These are phyloP conservation scores for Thelonectria blattea DNA, from an alignment of 2,329 filamentous ascomycete genomes.

Conservation along the genomic window DNA sequence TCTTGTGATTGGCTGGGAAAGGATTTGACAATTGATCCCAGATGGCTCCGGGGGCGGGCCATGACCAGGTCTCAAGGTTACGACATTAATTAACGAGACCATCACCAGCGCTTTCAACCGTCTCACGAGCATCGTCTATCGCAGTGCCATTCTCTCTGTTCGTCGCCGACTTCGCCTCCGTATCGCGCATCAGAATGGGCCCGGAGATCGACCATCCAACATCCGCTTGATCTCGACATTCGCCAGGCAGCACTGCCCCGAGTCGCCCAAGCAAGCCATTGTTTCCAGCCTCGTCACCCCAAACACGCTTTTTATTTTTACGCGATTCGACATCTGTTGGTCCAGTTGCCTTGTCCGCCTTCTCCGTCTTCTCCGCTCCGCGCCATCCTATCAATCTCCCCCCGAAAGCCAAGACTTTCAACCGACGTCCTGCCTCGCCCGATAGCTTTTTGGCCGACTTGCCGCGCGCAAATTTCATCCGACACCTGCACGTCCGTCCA, in stretches of 20 bases:
- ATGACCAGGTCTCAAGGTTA: slow-evolving; percentile 23
- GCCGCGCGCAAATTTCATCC: slow-evolving; percentile 3
- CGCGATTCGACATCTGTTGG: not conserved
- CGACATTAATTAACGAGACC: slow-evolving; percentile 24
- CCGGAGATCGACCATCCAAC: slow-evolving; percentile 15
- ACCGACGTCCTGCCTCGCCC: slow-evolving; percentile 1
- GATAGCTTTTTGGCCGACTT: slow-evolving; percentile 5
- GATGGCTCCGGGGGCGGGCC: slow-evolving; percentile 30
- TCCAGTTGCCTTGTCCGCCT: not conserved
- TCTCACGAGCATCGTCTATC: slow-evolving; percentile 17
- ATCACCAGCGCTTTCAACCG: slow-evolving; percentile 24
- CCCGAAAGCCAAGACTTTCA: not conserved
- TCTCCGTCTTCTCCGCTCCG: not conserved
- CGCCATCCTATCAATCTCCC: slow-evolving; percentile 5
- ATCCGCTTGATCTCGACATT: slow-evolving; percentile 26
- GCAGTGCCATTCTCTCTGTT: slow-evolving; percentile 20
- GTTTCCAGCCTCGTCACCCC: slow-evolving; percentile 4
- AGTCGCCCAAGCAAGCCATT: not conserved
- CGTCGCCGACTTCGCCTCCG: slow-evolving; percentile 13
- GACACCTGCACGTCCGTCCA: not conserved
- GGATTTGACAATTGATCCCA: slow-evolving; percentile 33
- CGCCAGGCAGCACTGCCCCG: not conserved
- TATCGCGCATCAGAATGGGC: slow-evolving; percentile 28
- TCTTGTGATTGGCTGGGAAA: slow-evolving; percentile 28
- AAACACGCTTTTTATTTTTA: not conserved